Conservation (phyloP, 371 early-diverging fungal species). For the Coemansia linderi region DNA sequence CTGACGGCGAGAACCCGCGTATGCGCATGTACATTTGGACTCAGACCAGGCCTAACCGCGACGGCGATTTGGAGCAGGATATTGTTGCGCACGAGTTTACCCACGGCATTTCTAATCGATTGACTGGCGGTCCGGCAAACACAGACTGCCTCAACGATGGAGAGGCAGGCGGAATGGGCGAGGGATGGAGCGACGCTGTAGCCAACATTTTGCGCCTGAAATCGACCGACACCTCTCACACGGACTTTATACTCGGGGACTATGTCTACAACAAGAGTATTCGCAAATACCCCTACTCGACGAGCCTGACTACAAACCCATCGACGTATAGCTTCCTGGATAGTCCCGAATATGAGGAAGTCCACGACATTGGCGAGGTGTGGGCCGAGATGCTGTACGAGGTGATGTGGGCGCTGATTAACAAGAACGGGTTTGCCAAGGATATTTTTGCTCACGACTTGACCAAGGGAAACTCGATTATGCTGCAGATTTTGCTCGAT, state of each 20-base stretch:
- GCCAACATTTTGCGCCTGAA: slow-evolving; percentile 79
- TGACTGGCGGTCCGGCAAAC: slow-evolving; percentile 92
- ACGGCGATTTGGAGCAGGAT: slow-evolving; percentile 91
- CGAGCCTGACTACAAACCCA: slow-evolving; percentile 76
- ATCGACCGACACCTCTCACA: slow-evolving; percentile 56
- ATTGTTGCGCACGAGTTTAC: slow-evolving; percentile 90
- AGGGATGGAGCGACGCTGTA: slow-evolving; percentile 95
- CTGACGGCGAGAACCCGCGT: slow-evolving; percentile 84
- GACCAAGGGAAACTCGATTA: slow-evolving; percentile 77
- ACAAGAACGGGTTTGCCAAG: slow-evolving; percentile 59
- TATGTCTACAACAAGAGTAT: slow-evolving; percentile 86
- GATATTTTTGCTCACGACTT: slow-evolving; percentile 39
- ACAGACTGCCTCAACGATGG: slow-evolving; percentile 88
- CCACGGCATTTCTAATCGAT: slow-evolving; percentile 86
- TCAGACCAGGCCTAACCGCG: slow-evolving; percentile 71
- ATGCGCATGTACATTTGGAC: slow-evolving; percentile 95
- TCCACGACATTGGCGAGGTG: slow-evolving; percentile 92
- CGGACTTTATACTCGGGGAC: slow-evolving; percentile 70
- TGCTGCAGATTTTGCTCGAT: slow-evolving; percentile 83
- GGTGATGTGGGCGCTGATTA: slow-evolving; percentile 66
- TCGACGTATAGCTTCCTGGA: slow-evolving; percentile 77
- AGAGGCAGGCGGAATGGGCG: slow-evolving; percentile 94
- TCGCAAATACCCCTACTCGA: slow-evolving; percentile 86
- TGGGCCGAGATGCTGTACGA: slow-evolving; percentile 94
- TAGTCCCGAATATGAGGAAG: slow-evolving; percentile 84